phyloP scores from a whole-genome alignment of 768 basidiomycete species.

The Russula sp. region DNA sequence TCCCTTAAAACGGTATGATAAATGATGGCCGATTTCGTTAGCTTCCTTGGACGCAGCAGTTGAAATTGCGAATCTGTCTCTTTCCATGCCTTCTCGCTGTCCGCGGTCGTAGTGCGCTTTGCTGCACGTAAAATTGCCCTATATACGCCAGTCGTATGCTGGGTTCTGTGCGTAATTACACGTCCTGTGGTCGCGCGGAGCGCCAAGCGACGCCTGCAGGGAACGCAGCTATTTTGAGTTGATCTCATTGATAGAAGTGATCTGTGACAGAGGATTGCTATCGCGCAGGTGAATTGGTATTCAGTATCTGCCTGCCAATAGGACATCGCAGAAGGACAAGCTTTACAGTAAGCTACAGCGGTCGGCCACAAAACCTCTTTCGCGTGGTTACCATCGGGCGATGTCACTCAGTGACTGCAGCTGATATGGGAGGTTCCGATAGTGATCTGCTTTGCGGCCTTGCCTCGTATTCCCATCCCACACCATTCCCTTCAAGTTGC shows the following conservation, averaged over 20 bases:
- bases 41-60: not conserved
- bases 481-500: not conserved
- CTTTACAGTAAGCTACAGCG: not conserved
- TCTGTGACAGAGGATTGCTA: not conserved
- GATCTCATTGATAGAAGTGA: not conserved
- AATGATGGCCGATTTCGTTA: not conserved
- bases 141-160: not conserved
- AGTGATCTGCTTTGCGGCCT: not conserved
- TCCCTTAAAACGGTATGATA: not conserved
- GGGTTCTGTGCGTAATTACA: slow-evolving; percentile 4
- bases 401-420: no score
- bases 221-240: not conserved
- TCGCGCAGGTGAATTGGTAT: not conserved
- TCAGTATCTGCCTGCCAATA: not conserved
- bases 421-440: not conserved
- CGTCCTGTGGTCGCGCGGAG: not conserved
- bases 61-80: not conserved
- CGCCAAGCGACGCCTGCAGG: not conserved
- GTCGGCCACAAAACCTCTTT: not conserved
- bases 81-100: not conserved
- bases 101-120: slow-evolving; percentile 5
- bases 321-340: not conserved
- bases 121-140: not conserved
- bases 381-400: no score
- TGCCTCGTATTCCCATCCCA: no score